Evolutionary conservation across 306 rosid species (phyloP).

Genomic region (Rosa multiflora): DNA sequence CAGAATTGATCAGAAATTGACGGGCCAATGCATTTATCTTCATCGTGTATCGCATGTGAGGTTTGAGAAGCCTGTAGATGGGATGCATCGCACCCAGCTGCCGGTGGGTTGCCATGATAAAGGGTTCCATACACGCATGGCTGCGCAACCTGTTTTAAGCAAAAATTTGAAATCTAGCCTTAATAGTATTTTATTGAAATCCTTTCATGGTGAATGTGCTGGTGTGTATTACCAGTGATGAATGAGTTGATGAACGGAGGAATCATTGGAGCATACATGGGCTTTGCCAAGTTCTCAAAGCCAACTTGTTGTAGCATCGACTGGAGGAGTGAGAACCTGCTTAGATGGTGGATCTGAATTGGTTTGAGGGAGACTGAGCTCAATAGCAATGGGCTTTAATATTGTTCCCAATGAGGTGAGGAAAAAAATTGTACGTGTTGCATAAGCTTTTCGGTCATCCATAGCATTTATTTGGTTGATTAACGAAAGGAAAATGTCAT

Average conservation of each 20-base stretch:
- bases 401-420: conserved; percentile 55
- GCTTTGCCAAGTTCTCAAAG: conserved; percentile 85
- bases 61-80: conserved; percentile 67
- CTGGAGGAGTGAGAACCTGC: conserved; percentile 62
- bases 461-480: conserved; percentile 63
- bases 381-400: conserved; percentile 82
- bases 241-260: conserved; percentile 82
- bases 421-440: conserved; percentile 68
- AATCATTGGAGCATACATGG: conserved; percentile 81
- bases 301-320: conserved; percentile 76
- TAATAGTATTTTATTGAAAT: too few species aligned
- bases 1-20: conserved; percentile 56
- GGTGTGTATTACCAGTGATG: conserved; percentile 62
- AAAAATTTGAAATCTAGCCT: too few species aligned
- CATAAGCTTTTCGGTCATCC: conserved; percentile 79
- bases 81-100: conserved; percentile 88
- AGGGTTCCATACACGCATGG: conserved; percentile 71
- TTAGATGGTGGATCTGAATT: conserved; percentile 47
- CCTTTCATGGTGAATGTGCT: too few species aligned
- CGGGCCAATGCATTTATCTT: conserved; percentile 80
- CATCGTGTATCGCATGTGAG: conserved; percentile 85
- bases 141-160: conserved; percentile 56
- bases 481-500: conserved; percentile 80
- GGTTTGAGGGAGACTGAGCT: conserved; percentile 48
- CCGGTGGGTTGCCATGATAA: conserved; percentile 74